Percentiles rank a stretch among this genome's conserved stretches.
These are phyloP conservation scores for Penicillium hordei DNA, from an alignment of 2,329 filamentous ascomycete genomes.

Conservation along the genomic window DNA sequence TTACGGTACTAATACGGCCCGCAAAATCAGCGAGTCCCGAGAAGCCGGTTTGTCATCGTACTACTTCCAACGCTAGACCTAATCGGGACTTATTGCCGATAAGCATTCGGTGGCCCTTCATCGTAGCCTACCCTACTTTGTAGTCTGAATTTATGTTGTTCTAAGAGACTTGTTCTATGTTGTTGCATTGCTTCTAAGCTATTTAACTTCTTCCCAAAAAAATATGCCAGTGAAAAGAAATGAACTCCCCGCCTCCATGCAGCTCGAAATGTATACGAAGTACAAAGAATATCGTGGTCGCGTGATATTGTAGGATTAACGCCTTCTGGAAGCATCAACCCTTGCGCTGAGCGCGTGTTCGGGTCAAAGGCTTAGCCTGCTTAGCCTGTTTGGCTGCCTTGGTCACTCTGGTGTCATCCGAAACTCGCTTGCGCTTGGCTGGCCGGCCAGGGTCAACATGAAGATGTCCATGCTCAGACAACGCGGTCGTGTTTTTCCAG, in stretches of 20 bases:
- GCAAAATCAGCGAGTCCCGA: slow-evolving; percentile 20
- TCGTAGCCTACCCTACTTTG: too few relatives aligned
- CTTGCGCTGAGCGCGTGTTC: slow-evolving; percentile 48
- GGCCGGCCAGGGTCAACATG: slow-evolving; percentile 59
- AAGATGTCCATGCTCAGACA: slow-evolving; percentile 58
- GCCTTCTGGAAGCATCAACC: slow-evolving; percentile 4
- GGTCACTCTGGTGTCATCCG: slow-evolving; percentile 40
- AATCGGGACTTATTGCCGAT: background rate
- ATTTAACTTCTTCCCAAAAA: background rate
- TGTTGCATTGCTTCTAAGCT: slow-evolving; percentile 7
- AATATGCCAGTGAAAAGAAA: background rate
- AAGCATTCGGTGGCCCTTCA: too few relatives aligned
- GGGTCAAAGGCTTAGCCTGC: slow-evolving; percentile 51
- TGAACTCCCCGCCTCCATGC: slow-evolving; percentile 19
- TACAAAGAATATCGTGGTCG: slow-evolving; percentile 21
- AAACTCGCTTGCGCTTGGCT: slow-evolving; percentile 50
- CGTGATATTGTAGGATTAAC: slow-evolving; percentile 11
- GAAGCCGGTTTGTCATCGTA: slow-evolving; percentile 23
- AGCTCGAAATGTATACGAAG: slow-evolving; percentile 20
- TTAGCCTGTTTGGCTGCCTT: slow-evolving; percentile 49
- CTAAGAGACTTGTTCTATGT: slow-evolving; percentile 9
- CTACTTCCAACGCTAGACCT: background rate
- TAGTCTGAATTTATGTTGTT: background rate
- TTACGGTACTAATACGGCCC: slow-evolving; percentile 23
- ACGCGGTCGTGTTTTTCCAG: slow-evolving; percentile 65